Conservation (phyloP, 2,329 filamentous ascomycete genomes). For the Aspergillus novoparasiticus region DNA sequence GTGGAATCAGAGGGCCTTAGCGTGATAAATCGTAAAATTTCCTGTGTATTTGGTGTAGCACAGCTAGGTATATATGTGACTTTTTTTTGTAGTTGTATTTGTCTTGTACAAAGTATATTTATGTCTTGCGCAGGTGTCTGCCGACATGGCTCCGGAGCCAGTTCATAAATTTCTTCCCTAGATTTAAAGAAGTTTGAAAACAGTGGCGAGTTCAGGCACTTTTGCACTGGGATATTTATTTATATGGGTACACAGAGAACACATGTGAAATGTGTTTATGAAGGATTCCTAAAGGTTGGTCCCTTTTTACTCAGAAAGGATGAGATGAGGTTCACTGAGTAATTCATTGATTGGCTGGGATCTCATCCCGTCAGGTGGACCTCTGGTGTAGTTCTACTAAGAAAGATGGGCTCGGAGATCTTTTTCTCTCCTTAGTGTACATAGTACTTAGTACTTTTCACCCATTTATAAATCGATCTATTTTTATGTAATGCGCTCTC, state of each 20-base stretch:
- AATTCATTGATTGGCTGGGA: conserved; percentile 27
- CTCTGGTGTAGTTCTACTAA: background rate
- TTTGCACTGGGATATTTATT: background rate
- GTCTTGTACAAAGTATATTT: no score
- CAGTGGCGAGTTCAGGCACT: background rate
- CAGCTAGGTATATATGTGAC: background rate
- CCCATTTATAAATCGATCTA: no score
- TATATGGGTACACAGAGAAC: background rate
- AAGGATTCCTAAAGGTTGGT: background rate
- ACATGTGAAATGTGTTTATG: background rate
- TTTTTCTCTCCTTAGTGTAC: no score
- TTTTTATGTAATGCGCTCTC: no score
- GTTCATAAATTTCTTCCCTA: no score
- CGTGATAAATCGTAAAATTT: background rate
- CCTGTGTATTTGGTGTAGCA: background rate
- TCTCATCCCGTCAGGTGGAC: conserved; percentile 21
- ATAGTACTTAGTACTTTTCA: no score
- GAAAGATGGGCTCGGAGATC: background rate
- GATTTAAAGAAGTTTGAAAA: background rate
- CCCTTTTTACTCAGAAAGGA: background rate
- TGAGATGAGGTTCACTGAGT: conserved; percentile 18
- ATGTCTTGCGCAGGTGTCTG: no score
- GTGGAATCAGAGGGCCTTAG: background rate
- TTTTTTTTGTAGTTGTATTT: background rate
- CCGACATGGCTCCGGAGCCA: background rate